Base-by-base conservation (phyloP, 257 asterid genomes). In the Gentiana dahurica region DNA sequence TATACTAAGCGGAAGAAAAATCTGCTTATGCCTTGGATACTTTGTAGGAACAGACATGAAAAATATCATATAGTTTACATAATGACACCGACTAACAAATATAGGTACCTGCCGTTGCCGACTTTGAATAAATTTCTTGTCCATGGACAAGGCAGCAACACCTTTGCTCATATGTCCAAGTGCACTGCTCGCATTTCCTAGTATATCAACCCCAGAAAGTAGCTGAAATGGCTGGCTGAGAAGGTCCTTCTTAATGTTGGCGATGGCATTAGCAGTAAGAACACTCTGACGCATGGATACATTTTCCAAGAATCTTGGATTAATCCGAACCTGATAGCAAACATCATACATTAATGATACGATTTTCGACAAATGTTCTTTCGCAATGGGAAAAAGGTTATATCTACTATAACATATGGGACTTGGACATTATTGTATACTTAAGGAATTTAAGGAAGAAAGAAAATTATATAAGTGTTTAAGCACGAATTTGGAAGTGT, bases 161-260 rank as follows among this genome's bases (percentile, higher is more conserved):
- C 98, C 98, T 80, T 92, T 92, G 90, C 98, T 92, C 98, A 92
- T 92, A 71, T 92, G 98, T 60, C 97, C 98, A 65, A 92, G 95
- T 58, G 98, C 98, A 72, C 98, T 92, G 73, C 98, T 92, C 58
- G 98, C 98, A 78, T 92, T 92, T 44, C 98, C 98, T 66, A 92
- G 79, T 67, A 92, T 92, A 76, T 92, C 98, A 67, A 92, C 94
- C 65, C 98, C 98, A 2, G 98, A 92, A 51, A 92, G 97, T 71
- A 92, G 84, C 73, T 92, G 98, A 64, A 92, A 73, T 36, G 98
- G 98, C 63, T 85, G 98, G 85, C 98, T 80, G 62, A 92, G 95
- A 62, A 92, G 70, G 78, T 92, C 98, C 89, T 88, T 92, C 72
- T 73, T 88, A 36, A 92, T 74, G 71, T 88, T 92, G 24, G 95